Conservation (phyloP, 2,329 filamentous ascomycete genomes). For the Aspergillus intermedius region DNA sequence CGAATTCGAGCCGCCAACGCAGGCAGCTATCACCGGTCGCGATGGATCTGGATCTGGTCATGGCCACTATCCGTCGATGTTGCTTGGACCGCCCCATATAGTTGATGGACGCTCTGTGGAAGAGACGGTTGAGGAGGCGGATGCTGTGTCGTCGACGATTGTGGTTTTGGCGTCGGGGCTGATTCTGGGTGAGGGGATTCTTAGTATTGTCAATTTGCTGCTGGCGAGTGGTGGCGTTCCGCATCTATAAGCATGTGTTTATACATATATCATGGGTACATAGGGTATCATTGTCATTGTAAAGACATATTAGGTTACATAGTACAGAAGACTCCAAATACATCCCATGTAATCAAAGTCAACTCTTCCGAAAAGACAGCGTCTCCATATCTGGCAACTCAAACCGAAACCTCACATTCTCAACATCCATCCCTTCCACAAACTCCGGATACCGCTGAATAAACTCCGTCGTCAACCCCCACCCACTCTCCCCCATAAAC, state of each 20-base stretch:
- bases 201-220: slow-evolving; percentile 83
- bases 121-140: slow-evolving; percentile 20
- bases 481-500: slow-evolving; percentile 6
- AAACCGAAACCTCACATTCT: slow-evolving; percentile 1
- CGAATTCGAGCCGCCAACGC: neutral
- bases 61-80: neutral
- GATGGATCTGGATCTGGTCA: neutral
- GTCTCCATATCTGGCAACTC: neutral
- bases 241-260: slow-evolving; percentile 50
- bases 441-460: slow-evolving; percentile 6
- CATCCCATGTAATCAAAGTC: no score
- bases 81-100: neutral
- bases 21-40: neutral
- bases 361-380: neutral
- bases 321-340: no score
- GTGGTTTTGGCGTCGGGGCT: slow-evolving; percentile 87
- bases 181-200: slow-evolving; percentile 83
- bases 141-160: slow-evolving; percentile 53
- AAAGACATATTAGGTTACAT: neutral
- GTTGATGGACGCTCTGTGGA: slow-evolving; percentile 35
- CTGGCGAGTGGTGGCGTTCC: slow-evolving; percentile 72
- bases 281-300: neutral
- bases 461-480: slow-evolving; percentile 6
- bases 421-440: slow-evolving; percentile 6
- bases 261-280: neutral